Evolutionary conservation across 495 filamentous ascomycete species (phyloP).

Genomic region (Podospora pseudoanserina): DNA sequence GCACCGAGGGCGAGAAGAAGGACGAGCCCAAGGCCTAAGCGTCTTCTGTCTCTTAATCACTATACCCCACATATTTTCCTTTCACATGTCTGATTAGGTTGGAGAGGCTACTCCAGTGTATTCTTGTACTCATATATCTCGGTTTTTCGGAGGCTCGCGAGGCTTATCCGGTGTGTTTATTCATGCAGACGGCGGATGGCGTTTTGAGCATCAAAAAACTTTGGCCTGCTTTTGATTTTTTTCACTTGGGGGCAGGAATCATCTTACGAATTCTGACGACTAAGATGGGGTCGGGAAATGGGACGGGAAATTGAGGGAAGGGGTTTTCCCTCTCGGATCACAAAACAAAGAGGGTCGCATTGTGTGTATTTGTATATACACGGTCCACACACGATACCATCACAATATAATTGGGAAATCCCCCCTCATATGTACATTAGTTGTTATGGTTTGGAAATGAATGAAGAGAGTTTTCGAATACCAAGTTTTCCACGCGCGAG

Average conservation of each 20-base stretch:
- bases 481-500: not conserved
- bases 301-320: constrained; percentile 15
- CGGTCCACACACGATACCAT: not conserved
- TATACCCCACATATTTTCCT: constrained; percentile 26
- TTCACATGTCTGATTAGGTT: constrained; percentile 35
- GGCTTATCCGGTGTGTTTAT: constrained; percentile 34
- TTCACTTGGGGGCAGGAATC: constrained; percentile 27
- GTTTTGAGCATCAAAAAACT: constrained; percentile 47
- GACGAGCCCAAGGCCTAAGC: constrained; percentile 47
- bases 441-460: constrained; percentile 1
- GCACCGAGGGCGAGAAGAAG: constrained; percentile 85
- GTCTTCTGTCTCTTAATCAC: constrained; percentile 15
- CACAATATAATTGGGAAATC: constrained; percentile 26
- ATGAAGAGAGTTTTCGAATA: not conserved
- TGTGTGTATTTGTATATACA: not conserved
- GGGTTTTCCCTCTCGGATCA: not conserved
- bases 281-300: constrained; percentile 21
- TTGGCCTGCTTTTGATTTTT: constrained; percentile 17
- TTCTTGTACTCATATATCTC: constrained; percentile 46
- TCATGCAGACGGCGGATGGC: constrained; percentile 43
- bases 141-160: constrained; percentile 23
- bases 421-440: constrained; percentile 23
- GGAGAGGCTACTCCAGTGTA: constrained; percentile 36
- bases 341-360: not conserved
- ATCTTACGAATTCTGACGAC: constrained; percentile 33